Evolutionary conservation across 2,329 filamentous ascomycete species (phyloP), one percentile per base, ranked within the genome.

Genomic region (Phyllosticta citribraziliensis): DNA sequence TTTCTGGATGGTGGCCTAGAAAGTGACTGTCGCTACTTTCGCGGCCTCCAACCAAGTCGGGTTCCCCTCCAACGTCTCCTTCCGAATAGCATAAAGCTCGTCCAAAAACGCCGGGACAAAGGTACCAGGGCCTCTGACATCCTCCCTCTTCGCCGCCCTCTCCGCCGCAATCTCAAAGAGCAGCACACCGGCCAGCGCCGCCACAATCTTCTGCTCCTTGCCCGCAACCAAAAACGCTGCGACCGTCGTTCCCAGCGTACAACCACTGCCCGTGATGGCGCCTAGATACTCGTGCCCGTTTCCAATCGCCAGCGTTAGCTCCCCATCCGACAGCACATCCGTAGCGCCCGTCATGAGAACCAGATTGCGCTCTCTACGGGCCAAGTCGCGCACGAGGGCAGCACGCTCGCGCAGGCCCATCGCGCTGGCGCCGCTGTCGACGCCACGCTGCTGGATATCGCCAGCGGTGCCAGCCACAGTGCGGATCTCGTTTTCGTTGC

Each of bases 31-130:
- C 54, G 52, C 53, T 1, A 61, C 58, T 35, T 27, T 56, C 14
- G 58, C 58, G 27, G 53, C 58, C 5, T 56, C 40, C 53, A 61
- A 24, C 58, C 58, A 61, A 5, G 0, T 5, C 8, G 14, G 3
- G 0, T 50, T 19, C 2, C 50, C 55, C 27, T 56, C 59, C 17
- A 14, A 17, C 14, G 53, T 61, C 11, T 61, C 50, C 27, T 57
- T 33, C 40, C 22, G 57, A 5, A 61, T 54, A 1, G 27, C 25
- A 20, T 47, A 83, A 57, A 88, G 70, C 70, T 83, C 88, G 67
- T 97, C 93, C 52, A 97, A 76, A 69, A 97, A 92, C 0, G 87
- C 87, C 0, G 91, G 88, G 12, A 95, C 85, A 76, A 97, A 97
- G 0, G 86, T 90, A 0, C 93, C 93, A 0, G 93, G 91, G 0